phyloP scores from a whole-genome alignment of 768 basidiomycete species.

The Trametes maxima region DNA sequence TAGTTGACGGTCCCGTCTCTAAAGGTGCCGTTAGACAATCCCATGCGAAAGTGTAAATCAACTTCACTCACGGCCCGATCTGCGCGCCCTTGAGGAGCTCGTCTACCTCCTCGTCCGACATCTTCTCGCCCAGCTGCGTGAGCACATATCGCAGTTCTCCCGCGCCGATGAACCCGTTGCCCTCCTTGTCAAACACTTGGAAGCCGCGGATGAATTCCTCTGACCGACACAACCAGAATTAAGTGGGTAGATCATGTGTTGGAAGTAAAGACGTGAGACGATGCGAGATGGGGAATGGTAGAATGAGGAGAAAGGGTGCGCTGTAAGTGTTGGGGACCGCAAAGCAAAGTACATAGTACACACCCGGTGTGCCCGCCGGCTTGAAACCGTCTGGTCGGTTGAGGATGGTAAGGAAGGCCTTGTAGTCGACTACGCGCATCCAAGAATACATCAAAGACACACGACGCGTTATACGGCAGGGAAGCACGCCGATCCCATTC shows the following conservation, averaged over 20 bases:
- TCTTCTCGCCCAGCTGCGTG: conserved; percentile 98
- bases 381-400: conserved; percentile 97
- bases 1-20: conserved; percentile 98
- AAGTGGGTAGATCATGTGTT: not conserved
- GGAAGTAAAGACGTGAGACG: conserved; percentile 1
- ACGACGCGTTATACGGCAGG: not conserved
- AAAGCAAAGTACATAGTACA: conserved; percentile 26
- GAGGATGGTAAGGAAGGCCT: conserved; percentile 86
- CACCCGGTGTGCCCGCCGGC: conserved; percentile 93
- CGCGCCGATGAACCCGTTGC: conserved; percentile 88
- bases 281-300: not conserved
- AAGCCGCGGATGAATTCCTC: conserved; percentile 99
- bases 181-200: conserved; percentile 98
- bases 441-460: not conserved
- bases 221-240: conserved; percentile 35
- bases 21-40: not conserved
- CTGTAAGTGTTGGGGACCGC: not conserved
- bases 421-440: conserved; percentile 75
- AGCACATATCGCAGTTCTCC: conserved; percentile 80
- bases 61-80: conserved; percentile 71
- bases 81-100: conserved; percentile 96
- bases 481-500: not conserved
- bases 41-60: not conserved
- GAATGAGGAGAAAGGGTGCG: not conserved
- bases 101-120: conserved; percentile 97